A percentile compares a stretch with the other conserved stretches of the same genome.
phyloP scores from a whole-genome alignment of 1,284 basidiomycete genomes.

The Tremellales sp. region DNA sequence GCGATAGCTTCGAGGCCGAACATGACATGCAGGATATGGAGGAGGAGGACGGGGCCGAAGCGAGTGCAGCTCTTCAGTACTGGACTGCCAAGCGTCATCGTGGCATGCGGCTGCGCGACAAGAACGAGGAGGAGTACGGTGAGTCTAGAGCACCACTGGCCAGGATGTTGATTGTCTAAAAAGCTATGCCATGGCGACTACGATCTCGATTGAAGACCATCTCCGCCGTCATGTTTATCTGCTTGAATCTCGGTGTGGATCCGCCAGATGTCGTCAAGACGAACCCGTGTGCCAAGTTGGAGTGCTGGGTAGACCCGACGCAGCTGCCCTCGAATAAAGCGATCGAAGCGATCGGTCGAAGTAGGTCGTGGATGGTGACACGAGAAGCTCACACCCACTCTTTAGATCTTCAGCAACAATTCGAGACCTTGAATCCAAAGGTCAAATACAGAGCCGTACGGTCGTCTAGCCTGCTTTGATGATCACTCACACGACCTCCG shows the following conservation, averaged over 20 bases:
- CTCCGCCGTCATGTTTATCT: slow-evolving; percentile 88
- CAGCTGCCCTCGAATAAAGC: slow-evolving; percentile 83
- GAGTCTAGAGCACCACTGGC: slow-evolving; percentile 5
- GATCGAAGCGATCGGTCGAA: slow-evolving; percentile 50
- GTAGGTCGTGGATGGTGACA: slow-evolving; percentile 24
- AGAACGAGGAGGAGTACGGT: slow-evolving; percentile 38
- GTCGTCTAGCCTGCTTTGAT: slow-evolving; percentile 9
- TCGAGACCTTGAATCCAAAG: slow-evolving; percentile 80
- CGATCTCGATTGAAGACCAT: slow-evolving; percentile 84
- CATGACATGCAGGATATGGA: slow-evolving; percentile 21
- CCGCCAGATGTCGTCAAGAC: slow-evolving; percentile 98
- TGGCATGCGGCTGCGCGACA: slow-evolving; percentile 32
- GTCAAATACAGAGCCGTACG: slow-evolving; percentile 76
- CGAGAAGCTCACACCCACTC: slow-evolving; percentile 5
- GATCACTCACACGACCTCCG: slow-evolving; percentile 27
- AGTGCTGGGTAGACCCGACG: slow-evolving; percentile 97
- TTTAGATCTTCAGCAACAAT: slow-evolving; percentile 81
- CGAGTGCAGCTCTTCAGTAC: slow-evolving; percentile 39
- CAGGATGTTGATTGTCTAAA: not conserved
- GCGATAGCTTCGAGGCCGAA: slow-evolving; percentile 23
- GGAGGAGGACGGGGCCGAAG: slow-evolving; percentile 24
- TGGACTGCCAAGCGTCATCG: slow-evolving; percentile 47
- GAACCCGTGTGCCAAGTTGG: slow-evolving; percentile 87
- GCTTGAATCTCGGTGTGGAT: slow-evolving; percentile 95
- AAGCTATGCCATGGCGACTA: slow-evolving; percentile 61